Evolutionary conservation across 176 grass and related monocot species (phyloP), one percentile per base, ranked within the genome.

Genomic region (Thinopyrum elongatum): DNA sequence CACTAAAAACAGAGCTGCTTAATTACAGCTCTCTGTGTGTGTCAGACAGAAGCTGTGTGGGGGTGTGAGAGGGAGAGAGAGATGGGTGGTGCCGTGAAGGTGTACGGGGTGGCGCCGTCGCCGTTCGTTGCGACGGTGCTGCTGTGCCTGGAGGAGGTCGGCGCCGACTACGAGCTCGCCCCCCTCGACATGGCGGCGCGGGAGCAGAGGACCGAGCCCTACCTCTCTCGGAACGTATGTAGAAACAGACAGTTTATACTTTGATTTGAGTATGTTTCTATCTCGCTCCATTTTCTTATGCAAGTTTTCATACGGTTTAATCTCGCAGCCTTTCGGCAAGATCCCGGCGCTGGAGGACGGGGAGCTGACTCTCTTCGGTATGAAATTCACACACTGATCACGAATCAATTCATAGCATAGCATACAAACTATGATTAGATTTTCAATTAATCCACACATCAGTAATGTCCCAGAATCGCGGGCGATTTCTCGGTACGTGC

Each of bases 131-230:
- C 78, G 23, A 51, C 81, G 47, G 87, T 81, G 84, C 61, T 94
- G 68, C 34, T 90, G 46, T 67, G 84, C 84, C 84, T 94, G 70
- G 87, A 92, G 92, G 90, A 94, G 87, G 81, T 86, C 64, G 84
- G 80, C 34, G 87, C 60, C 1, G 55, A 78, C 29, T 89, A 91
- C 39, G 77, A 91, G 53, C 26, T 89, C 75, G 84, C 89, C 51
- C 64, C 87, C 10, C 70, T 89, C 41, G 71, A 74, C 71, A 74
- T 74, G 71, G 71, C 71, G 7, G 25, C 41, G 23, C 71, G 42
- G 1, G 41, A 74, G 3, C n/a, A 74, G 12, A 44, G 23, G 39
- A 49, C 71, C 71, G 25, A 49, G 25, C 71, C 23, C 1, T 8
- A 49, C 71, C 71, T 74, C 71, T 74, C 71, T 23, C 71, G 71